A percentile compares a stretch with the other conserved stretches of the same genome.
Evolutionary conservation across 441 rosid species (phyloP).

Genomic region (Euphorbia schlechtendalii): DNA sequence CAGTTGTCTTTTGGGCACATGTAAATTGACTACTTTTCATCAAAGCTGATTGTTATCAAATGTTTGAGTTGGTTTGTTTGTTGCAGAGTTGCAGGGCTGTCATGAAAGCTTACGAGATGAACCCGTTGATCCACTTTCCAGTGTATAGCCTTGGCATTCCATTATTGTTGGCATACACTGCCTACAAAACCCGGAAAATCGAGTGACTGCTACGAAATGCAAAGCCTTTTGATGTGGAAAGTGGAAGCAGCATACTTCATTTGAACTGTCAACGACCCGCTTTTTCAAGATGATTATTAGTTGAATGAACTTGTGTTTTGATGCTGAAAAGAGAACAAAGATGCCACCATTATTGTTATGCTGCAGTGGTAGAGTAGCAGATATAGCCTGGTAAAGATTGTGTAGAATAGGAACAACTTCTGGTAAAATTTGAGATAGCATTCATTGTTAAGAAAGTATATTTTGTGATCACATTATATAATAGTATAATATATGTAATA

Average conservation of each 20-base stretch:
- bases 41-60: background rate
- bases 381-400: background rate
- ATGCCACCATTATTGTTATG: no score
- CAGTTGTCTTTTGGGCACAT: background rate
- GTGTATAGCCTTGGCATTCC: constrained; percentile 64
- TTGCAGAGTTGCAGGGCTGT: constrained; percentile 67
- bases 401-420: background rate
- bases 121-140: constrained; percentile 64
- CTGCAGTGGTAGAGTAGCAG: background rate
- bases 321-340: background rate
- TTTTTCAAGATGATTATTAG: background rate
- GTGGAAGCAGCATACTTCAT: no score
- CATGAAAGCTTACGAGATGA: constrained; percentile 85
- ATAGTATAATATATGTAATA: background rate
- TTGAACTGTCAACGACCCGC: background rate
- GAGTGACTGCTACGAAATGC: constrained; percentile 27
- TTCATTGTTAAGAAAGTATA: background rate
- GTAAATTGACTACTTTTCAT: background rate
- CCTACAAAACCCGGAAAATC: constrained; percentile 43
- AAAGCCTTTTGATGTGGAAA: no score
- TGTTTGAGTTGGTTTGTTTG: constrained; percentile 5
- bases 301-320: background rate
- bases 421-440: background rate
- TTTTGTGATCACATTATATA: background rate
- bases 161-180: constrained; percentile 40